phyloP scores from a whole-genome alignment of 441 rosid species.

The Dalechampia spathulata region DNA sequence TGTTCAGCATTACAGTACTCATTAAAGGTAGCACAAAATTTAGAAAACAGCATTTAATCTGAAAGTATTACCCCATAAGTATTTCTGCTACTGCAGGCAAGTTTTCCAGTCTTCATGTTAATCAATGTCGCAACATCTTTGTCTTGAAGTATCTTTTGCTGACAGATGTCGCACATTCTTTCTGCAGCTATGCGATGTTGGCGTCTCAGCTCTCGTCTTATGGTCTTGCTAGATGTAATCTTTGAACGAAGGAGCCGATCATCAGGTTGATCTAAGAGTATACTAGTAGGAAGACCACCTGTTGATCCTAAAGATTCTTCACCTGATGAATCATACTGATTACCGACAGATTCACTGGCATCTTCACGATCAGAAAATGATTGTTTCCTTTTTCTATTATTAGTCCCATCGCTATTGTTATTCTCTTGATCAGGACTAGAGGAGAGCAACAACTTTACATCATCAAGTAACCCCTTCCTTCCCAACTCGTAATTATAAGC shows the following conservation, averaged over 20 bases:
- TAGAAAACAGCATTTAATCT: conserved; percentile 6
- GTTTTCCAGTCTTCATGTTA: conserved; percentile 68
- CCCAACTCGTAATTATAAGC: conserved; percentile 59
- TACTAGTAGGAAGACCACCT: conserved; percentile 33
- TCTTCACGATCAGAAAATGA: conserved; percentile 86
- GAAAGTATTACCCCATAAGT: conserved; percentile 48
- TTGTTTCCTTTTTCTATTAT: conserved; percentile 52
- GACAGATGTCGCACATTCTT: conserved; percentile 86
- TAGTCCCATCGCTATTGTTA: conserved; percentile 34
- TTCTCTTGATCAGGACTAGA: conserved; percentile 29
- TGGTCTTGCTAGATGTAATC: conserved; percentile 45
- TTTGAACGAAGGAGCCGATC: conserved; percentile 51
- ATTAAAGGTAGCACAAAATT: conserved; percentile 5
- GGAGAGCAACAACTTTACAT: conserved; percentile 46
- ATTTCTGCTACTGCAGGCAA: conserved; percentile 83
- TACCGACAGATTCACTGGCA: too few species aligned
- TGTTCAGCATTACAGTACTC: too few species aligned
- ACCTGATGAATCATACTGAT: too few species aligned
- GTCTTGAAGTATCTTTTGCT: conserved; percentile 82
- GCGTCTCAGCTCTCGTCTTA: conserved; percentile 70
- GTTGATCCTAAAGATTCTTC: too few species aligned
- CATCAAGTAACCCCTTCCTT: conserved; percentile 54
- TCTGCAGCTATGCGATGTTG: conserved; percentile 78
- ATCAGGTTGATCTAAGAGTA: conserved; percentile 41
- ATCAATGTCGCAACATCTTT: conserved; percentile 79